Base-by-base conservation (phyloP, 768 basidiomycete genomes). In the Basidioascus undulatus region DNA sequence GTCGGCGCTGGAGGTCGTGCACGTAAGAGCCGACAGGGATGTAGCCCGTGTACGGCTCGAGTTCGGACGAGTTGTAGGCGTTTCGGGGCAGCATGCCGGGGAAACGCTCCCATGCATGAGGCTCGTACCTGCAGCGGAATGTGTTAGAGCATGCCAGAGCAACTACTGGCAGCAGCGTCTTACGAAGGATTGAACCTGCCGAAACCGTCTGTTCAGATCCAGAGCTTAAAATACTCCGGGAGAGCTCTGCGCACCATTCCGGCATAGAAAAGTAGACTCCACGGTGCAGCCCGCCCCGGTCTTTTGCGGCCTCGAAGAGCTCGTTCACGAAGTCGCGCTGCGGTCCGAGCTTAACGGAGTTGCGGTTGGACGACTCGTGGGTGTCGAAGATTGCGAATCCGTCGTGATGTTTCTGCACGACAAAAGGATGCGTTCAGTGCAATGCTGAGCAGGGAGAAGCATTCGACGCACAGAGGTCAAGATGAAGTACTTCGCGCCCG, bases 401-500 rank as follows among this genome's bases (percentile, higher is more conserved):
- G 41, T 73, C 72, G 42, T 73, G 71, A 40, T 73, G 71, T 63
- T 70, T 72, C 64, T 68, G 48, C 3, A 21, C 16, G 28, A 5
- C 13, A 11, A 21, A 7, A 31, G 25, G 30, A 28, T 5, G n/a
- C n/a, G 23, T 16, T 7, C 9, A 30, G 10, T 16, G 37, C 13
- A n/a, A n/a, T n/a, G 4, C 16, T 20, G 38, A 27, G 25, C 20
- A 19, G 32, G n/a, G 2, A 36, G 12, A 10, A 10, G 23, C 2
- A 55, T 62, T 44, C 8, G 7, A 19, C 32, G 6, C 16, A 64
- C 68, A 13, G 69, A 64, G 6, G 68, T 67, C 27, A 69, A 54
- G 18, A 72, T 69, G 45, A 72, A 71, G 45, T 72, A 72, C 48
- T 68, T 71, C 2, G 71, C 71, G 2, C 71, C 71, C 0, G 69